phyloP scores from a whole-genome alignment of 176 grass and related monocot species.

The Puya raimondii region DNA sequence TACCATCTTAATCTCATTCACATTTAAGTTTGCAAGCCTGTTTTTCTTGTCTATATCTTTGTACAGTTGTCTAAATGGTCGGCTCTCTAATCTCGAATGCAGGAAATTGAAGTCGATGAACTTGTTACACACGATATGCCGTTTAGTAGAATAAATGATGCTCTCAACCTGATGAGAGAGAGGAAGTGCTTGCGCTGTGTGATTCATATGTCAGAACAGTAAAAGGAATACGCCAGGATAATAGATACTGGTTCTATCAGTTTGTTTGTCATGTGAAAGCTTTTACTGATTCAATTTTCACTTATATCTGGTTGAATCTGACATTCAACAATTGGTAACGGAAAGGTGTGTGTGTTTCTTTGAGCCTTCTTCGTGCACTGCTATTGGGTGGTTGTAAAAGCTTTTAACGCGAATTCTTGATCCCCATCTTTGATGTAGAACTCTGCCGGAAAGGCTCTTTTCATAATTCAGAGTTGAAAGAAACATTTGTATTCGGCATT shows the following conservation, averaged over 20 bases:
- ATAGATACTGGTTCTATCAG: background rate
- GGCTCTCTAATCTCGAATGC: constrained; percentile 17
- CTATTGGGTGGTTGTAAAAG: background rate
- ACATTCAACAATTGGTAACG: too few relatives aligned
- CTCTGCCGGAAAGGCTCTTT: background rate
- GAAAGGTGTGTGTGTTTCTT: too few relatives aligned
- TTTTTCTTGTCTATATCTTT: too few relatives aligned
- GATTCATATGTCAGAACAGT: constrained; percentile 63
- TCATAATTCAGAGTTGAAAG: background rate
- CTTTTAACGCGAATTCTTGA: background rate
- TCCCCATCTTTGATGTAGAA: background rate
- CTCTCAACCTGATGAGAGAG: constrained; percentile 71
- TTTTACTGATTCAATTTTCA: too few relatives aligned
- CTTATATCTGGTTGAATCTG: too few relatives aligned
- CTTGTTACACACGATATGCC: constrained; percentile 82
- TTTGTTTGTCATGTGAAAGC: too few relatives aligned
- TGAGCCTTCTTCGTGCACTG: too few relatives aligned
- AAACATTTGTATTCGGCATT: too few relatives aligned
- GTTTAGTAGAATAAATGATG: constrained; percentile 69
- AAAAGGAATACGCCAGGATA: background rate
- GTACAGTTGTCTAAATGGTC: background rate
- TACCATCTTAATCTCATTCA: background rate
- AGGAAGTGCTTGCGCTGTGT: constrained; percentile 82
- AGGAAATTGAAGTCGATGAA: constrained; percentile 84
- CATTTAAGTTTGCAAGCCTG: background rate